Conservation (phyloP, 108 stramenopile species). For the Cyclotella baltica region DNA sequence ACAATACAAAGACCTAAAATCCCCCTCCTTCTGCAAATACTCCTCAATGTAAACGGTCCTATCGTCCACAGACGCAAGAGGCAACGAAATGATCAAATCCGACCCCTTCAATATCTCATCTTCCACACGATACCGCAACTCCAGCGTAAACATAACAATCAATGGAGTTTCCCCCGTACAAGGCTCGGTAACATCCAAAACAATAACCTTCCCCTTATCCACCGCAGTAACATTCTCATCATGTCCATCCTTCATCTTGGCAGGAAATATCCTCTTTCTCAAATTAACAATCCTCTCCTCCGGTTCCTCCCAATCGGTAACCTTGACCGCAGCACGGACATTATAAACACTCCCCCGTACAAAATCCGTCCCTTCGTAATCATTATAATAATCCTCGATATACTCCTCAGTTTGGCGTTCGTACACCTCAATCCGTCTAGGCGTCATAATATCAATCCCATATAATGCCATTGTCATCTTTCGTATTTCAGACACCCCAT, state of each 20-base stretch:
- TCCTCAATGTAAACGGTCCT: slow-evolving; percentile 28
- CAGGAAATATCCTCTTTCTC: background rate
- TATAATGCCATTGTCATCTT: too few relatives aligned
- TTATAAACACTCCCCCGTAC: background rate
- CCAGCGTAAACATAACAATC: slow-evolving; percentile 28
- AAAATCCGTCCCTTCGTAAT: too few relatives aligned
- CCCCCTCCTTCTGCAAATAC: slow-evolving; percentile 21
- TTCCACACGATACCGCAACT: slow-evolving; percentile 27
- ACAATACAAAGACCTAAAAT: slow-evolving; percentile 14
- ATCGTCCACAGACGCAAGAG: slow-evolving; percentile 34
- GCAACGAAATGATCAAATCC: slow-evolving; percentile 38
- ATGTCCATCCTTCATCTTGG: background rate
- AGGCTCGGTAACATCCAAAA: slow-evolving; percentile 29
- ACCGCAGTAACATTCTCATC: background rate
- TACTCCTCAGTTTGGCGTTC: too few relatives aligned
- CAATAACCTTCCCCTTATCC: slow-evolving; percentile 19
- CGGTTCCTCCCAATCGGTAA: slow-evolving; percentile 7
- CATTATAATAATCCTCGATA: too few relatives aligned
- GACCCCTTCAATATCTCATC: slow-evolving; percentile 3
- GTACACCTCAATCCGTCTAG: too few relatives aligned
- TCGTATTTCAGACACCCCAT: too few relatives aligned
- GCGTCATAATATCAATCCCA: too few relatives aligned
- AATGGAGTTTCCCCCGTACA: slow-evolving; percentile 31
- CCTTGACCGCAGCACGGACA: slow-evolving; percentile 3
- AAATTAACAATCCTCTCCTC: background rate